phyloP scores from a whole-genome alignment of 805 yeast species.

The Crinitomyces ghanaensis region DNA sequence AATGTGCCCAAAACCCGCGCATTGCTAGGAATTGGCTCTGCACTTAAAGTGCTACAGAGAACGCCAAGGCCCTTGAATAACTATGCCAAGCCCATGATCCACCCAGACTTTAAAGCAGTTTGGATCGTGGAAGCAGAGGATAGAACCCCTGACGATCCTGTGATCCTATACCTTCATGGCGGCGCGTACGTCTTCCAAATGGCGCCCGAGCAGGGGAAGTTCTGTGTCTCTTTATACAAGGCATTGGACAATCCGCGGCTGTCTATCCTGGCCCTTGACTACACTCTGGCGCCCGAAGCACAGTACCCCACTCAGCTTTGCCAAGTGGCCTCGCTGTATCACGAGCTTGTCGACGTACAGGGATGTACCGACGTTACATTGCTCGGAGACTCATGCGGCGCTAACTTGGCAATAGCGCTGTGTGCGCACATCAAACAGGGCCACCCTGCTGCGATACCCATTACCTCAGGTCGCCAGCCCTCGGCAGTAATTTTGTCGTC shows the following conservation, averaged over 20 bases:
- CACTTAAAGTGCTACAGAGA: neutral
- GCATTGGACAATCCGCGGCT: constrained; percentile 5
- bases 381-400: constrained; percentile 13
- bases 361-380: constrained; percentile 5
- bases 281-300: constrained; percentile 8
- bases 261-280: constrained; percentile 9
- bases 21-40: neutral
- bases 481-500: constrained; percentile 5
- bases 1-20: no score
- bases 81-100: neutral
- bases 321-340: constrained; percentile 6
- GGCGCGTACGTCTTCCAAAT: constrained; percentile 10
- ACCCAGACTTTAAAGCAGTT: neutral
- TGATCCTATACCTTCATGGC: constrained; percentile 12
- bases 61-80: neutral
- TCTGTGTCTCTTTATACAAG: constrained; percentile 3
- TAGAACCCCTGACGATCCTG: constrained; percentile 11
- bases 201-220: neutral
- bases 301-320: constrained; percentile 8
- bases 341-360: constrained; percentile 5
- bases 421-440: constrained; percentile 6
- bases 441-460: constrained; percentile 3
- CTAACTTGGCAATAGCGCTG: constrained; percentile 7
- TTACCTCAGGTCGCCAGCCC: neutral
- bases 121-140: constrained; percentile 10